phyloP scores from a whole-genome alignment of 1,284 basidiomycete species.

The Leccinum pachyderme region DNA sequence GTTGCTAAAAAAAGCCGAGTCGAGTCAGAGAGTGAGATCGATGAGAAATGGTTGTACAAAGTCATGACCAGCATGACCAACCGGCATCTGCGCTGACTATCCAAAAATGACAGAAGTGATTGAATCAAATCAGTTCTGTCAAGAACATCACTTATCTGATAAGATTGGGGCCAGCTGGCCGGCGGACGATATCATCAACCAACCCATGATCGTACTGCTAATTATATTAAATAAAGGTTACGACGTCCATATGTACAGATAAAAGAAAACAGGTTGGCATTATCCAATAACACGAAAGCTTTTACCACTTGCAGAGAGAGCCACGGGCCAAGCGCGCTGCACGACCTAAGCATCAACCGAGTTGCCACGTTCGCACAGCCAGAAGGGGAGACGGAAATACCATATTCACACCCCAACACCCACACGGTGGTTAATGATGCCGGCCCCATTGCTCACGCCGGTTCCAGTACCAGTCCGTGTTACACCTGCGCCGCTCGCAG shows the following conservation, averaged over 20 bases:
- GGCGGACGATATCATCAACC: background rate
- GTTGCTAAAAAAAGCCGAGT: background rate
- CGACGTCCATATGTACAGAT: background rate
- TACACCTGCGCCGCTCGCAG: slow-evolving; percentile 6
- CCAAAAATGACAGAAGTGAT: background rate
- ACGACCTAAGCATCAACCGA: background rate
- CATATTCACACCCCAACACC: slow-evolving; percentile 11
- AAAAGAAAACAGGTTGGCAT: background rate
- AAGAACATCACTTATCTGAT: too few relatives aligned
- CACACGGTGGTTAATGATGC: background rate
- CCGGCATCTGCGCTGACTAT: background rate
- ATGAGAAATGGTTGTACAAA: background rate
- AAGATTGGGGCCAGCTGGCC: too few relatives aligned
- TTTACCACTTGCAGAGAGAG: background rate
- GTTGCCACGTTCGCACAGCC: background rate
- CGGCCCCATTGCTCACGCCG: background rate
- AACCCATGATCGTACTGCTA: background rate
- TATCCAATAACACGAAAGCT: background rate
- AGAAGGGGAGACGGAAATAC: background rate
- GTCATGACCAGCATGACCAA: background rate
- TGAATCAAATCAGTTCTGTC: too few relatives aligned
- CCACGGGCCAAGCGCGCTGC: background rate
- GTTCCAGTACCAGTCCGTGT: background rate
- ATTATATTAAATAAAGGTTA: background rate
- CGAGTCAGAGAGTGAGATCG: background rate